phyloP scores from a whole-genome alignment of 2,329 filamentous ascomycete genomes.

The Teratosphaeria epicoccoides region DNA sequence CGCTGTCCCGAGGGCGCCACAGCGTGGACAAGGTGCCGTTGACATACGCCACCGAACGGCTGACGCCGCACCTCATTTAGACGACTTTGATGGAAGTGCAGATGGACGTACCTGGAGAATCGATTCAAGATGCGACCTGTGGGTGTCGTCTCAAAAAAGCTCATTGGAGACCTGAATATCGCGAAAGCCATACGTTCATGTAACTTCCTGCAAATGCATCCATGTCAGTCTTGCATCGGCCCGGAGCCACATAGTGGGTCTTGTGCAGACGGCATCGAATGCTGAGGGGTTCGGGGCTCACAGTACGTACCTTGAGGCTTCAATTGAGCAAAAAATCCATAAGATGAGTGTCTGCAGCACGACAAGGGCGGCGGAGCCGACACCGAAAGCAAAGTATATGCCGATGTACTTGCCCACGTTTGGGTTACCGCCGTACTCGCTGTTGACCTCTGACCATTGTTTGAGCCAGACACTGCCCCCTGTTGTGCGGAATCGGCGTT shows the following conservation, averaged over 20 bases:
- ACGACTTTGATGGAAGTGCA: background rate
- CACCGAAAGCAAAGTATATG: slow-evolving; percentile 88
- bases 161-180: slow-evolving; percentile 97
- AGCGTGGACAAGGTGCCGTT: background rate
- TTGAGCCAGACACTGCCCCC: slow-evolving; percentile 88
- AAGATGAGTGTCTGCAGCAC: slow-evolving; percentile 87
- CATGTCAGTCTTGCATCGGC: slow-evolving; percentile 6
- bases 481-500: slow-evolving; percentile 25
- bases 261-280: slow-evolving; percentile 2
- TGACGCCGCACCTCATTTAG: background rate
- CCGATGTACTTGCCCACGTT: slow-evolving; percentile 83
- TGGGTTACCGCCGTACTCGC: slow-evolving; percentile 55
- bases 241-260: slow-evolving; percentile 11
- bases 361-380: slow-evolving; percentile 74
- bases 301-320: slow-evolving; percentile 46
- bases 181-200: slow-evolving; percentile 83
- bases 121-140: slow-evolving; percentile 93
- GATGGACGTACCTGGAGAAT: slow-evolving; percentile 64
- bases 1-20: background rate
- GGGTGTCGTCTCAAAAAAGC: slow-evolving; percentile 95
- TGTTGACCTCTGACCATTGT: slow-evolving; percentile 76
- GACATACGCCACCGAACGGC: background rate
- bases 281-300: slow-evolving; percentile 2
- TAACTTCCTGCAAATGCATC: slow-evolving; percentile 63
- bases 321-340: slow-evolving; percentile 99